Evolutionary conservation across 176 grass and related monocot species (phyloP), one percentile per base, ranked within the genome.

Genomic region (Zoysia pacifica): DNA sequence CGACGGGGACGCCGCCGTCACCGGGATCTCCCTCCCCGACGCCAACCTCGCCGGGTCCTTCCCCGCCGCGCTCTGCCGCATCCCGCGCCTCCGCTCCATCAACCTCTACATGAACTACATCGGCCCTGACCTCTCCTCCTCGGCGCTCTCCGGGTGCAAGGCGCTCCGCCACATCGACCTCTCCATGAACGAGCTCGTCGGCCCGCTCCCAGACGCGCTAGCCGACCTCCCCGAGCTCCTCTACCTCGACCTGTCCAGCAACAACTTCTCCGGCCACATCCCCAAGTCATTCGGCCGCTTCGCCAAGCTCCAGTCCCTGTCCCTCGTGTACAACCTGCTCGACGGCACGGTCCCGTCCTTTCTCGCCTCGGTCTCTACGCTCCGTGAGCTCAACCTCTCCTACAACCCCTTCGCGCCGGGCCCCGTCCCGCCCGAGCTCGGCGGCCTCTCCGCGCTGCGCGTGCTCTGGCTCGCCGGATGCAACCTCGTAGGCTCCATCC

Each of bases 251-350:
- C 81, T 97, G 48, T 51, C 68, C 9, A 15, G 12, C 45, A 97
- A 97, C 82, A 97, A 91, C 70, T 94, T 97, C 91, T 93, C 91
- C 15, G 95, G 91, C 0, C 15, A 80, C 2, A 94, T 97, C 54
- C 91, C 95, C 20, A 35, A 18, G 1, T 92, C 94, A 14, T 97
- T 94, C 28, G 87, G 65, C 9, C 47, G 49, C 7, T 97, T 94
- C 85, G 39, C 4, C 1, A 88, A 67, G 70, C 75, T 97, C 18
- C 5, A 91, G 73, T 75, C 69, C 19, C 91, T 97, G 37, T 84
- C 85, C 0, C 75, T 97, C 37, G 87, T 94, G 5, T 40, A 56
- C 85, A 97, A 97, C 76, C 83, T 97, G 16, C 90, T 97, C n/a
- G 64, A 5, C 35, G 90, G 91, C 65, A 3, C 69, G n/a, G 46